Base-by-base conservation (phyloP, 1,284 basidiomycete genomes). In the Apiotrichum porosum region DNA sequence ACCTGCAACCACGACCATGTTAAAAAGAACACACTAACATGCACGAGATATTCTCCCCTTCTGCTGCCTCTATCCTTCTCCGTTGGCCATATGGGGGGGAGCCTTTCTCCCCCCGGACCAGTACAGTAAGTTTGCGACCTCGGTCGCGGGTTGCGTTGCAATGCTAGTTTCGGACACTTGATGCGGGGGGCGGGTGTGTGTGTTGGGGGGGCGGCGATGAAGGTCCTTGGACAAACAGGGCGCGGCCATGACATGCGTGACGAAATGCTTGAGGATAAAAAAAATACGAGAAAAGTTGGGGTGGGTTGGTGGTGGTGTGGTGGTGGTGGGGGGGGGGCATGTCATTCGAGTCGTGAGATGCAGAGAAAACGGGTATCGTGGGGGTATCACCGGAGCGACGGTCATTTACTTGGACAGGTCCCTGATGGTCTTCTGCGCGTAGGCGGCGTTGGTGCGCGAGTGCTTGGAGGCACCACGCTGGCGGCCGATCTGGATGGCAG, bases 401-500 rank as follows among this genome's bases (percentile, higher is more conserved):
- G 15, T 6, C 22, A 17, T 28, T 40, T 57, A 61, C 52, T 64
- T 64, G 33, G 56, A 55, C 21, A 62, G 49, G 23, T 61, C 59
- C 47, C 61, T 62, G 57, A 66, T 58, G 35, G 62, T 57, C 67
- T 80, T 78, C 54, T 76, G 73, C 6, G 79, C 78, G 73, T 80
- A 81, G 38, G 76, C 75, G 26, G 78, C 77, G 32, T 78, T 76
- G 55, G 75, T 75, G 45, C 76, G 72, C 37, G 77, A 77, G 54
- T 75, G 72, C 49, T 69, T 62, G 13, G 72, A 74, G 30, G 75
- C 72, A n/a, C 73, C 68, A 40, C 78, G 68, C 37, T 71, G 73
- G 43, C 78, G 63, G n/a, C 77, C 79, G 9, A 71, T 65, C 56
- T 88, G 81, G 63, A 98, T 78, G 56, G 90, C 85, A 17, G 78